These are phyloP conservation scores for Penicillium psychrofluorescens DNA, from an alignment of 495 filamentous ascomycete genomes.

Conservation along the genomic window DNA sequence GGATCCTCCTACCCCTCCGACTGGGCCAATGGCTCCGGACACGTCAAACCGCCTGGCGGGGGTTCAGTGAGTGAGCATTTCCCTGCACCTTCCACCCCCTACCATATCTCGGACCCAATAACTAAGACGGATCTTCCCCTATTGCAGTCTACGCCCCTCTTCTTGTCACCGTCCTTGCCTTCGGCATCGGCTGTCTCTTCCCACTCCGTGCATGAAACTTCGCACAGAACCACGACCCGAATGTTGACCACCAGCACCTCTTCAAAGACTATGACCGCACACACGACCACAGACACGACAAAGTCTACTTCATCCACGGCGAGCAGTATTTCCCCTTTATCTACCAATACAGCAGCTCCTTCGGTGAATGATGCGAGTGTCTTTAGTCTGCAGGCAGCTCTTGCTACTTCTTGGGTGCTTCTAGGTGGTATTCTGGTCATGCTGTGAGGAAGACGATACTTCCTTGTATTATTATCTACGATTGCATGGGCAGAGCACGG, in stretches of 20 bases:
- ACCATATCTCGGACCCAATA: constrained; percentile 2
- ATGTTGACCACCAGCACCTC: constrained; percentile 1
- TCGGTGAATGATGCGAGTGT: constrained; percentile 8
- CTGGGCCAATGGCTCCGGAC: constrained; percentile 66
- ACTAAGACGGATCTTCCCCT: constrained; percentile 3
- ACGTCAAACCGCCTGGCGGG: constrained; percentile 39
- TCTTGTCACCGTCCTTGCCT: constrained; percentile 38
- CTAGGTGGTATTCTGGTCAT: constrained; percentile 10
- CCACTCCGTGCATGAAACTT: constrained; percentile 37
- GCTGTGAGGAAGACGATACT: constrained; percentile 9
- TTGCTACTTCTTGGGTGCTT: constrained; percentile 14
- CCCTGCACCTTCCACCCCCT: constrained; percentile 9
- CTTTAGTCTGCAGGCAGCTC: constrained; percentile 1
- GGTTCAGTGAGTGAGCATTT: constrained; percentile 44
- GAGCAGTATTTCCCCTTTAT: neutral
- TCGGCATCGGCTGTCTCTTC: constrained; percentile 41
- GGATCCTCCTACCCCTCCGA: constrained; percentile 49
- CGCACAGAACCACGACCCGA: constrained; percentile 1
- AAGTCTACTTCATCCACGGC: neutral
- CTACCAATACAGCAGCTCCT: constrained; percentile 8
- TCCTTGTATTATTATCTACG: constrained; percentile 20
- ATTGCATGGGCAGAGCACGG: constrained; percentile 11
- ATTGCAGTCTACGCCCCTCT: constrained; percentile 40
- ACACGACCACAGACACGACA: neutral
- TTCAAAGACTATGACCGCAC: neutral